Base-by-base conservation (phyloP, 441 rosid genomes). In the Aquilaria agallochum region DNA sequence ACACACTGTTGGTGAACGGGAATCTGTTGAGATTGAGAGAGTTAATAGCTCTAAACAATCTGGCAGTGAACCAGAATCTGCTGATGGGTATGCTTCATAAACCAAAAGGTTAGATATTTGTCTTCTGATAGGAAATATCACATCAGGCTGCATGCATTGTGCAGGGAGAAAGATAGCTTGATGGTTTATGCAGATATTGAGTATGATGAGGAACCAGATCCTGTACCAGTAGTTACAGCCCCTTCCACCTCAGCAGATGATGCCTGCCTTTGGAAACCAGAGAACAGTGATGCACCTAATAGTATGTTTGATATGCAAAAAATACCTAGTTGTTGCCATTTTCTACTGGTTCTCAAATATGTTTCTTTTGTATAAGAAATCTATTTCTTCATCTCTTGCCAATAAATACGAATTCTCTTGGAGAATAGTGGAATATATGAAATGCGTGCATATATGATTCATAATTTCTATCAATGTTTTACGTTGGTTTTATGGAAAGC, bases 251-350 rank as follows among this genome's bases (percentile, higher is more conserved):
- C 82, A 72, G 69, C 85, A 46, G 60, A 62, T 55, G 69, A 60
- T 63, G 59, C 78, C 33, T 66, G 55, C 62, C 64, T 71, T 55
- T 85, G 86, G 94, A 81, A 76, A 67, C 79, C 76, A 65, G 94
- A 84, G 64, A 76, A 80, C 68, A 60, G 56, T 57, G 91, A 84
- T 48, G 88, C 97, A 31, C 96, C 96, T 10, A 80, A 81, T 73
- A 77, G 97, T 95, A 68, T 74, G 87, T 76, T 20, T 34, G 58
- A 52, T 63, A 60, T 36, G 42, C 3, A 1, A 5, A 36, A 36
- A 36, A 36, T 62, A 58, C 57, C 59, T 64, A 50, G 11, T 46
- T 40, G 68, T 76, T 66, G 46, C 49, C 33, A 13, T 46, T 20
- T 42, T n/a, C 30, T 51, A 46, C 5, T 40, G 30, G 40, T 64